phyloP scores from a whole-genome alignment of 139 green algal species.

The Coccomyxa sp. region DNA sequence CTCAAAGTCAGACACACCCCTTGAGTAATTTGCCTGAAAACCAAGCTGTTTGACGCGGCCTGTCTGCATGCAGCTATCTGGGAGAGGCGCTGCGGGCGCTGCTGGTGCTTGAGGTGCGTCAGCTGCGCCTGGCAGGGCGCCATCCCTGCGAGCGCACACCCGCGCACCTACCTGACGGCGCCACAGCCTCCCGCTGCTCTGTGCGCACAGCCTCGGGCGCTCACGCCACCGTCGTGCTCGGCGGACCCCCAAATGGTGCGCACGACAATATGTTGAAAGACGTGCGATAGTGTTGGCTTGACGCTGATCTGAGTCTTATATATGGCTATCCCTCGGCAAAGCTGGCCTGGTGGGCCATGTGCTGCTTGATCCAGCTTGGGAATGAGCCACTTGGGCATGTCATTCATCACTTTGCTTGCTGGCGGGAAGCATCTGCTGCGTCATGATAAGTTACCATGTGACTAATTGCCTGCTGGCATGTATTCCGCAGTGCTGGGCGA shows the following conservation, averaged over 20 bases:
- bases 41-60: not conserved
- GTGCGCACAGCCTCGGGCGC: slow-evolving; percentile 40
- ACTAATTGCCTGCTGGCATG: no score
- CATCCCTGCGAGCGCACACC: slow-evolving; percentile 36
- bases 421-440: no score
- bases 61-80: slow-evolving; percentile 37
- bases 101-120: slow-evolving; percentile 58
- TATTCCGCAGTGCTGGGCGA: slow-evolving; percentile 52
- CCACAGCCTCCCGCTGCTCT: slow-evolving; percentile 50
- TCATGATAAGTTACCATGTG: no score
- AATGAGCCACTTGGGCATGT: no score
- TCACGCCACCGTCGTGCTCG: slow-evolving; percentile 52
- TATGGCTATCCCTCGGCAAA: no score
- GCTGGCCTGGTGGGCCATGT: no score
- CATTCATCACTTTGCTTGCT: no score
- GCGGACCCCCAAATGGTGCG: slow-evolving; percentile 39
- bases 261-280: no score
- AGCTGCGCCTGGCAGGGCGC: slow-evolving; percentile 18
- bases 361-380: no score
- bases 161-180: slow-evolving; percentile 57
- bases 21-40: not conserved
- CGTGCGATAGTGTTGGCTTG: no score
- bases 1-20: slow-evolving; percentile 4
- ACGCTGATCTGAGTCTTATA: no score
- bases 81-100: slow-evolving; percentile 74